phyloP scores from a whole-genome alignment of 208 protist genomes.

The Trypanosoma lewisi region DNA sequence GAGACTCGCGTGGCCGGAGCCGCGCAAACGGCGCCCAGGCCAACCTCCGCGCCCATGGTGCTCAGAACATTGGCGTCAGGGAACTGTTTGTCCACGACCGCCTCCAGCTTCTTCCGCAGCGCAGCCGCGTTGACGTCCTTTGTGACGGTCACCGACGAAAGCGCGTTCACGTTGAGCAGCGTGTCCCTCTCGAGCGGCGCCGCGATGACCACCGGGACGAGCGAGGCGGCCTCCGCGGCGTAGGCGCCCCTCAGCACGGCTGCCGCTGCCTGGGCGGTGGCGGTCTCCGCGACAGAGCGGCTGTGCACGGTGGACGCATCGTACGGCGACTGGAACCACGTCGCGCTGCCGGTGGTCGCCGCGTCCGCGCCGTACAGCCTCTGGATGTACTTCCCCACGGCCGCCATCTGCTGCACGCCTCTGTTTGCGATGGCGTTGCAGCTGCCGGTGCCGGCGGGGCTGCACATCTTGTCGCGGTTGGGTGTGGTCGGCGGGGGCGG shows the following conservation, averaged over 20 bases:
- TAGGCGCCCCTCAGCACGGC: slow-evolving; percentile 15
- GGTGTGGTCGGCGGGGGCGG: slow-evolving; percentile 9
- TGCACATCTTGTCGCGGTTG: slow-evolving; percentile 22
- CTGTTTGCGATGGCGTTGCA: slow-evolving; percentile 26
- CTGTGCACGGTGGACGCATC: slow-evolving; percentile 8
- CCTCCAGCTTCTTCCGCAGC: too few relatives aligned
- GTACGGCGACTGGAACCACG: slow-evolving; percentile 13
- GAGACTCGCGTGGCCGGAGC: background rate
- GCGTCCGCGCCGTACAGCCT: slow-evolving; percentile 13
- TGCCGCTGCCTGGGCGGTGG: slow-evolving; percentile 1
- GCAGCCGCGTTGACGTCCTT: slow-evolving; percentile 2
- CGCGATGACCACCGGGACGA: slow-evolving; percentile 3
- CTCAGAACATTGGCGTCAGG: slow-evolving; percentile 15
- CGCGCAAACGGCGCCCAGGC: slow-evolving; percentile 11
- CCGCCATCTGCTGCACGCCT: slow-evolving; percentile 23
- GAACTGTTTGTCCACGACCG: slow-evolving; percentile 19
- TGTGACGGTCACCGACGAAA: slow-evolving; percentile 7
- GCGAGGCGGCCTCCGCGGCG: background rate
- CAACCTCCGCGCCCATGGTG: slow-evolving; percentile 25
- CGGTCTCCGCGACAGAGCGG: slow-evolving; percentile 5
- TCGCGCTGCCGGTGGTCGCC: background rate
- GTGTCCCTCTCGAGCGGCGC: slow-evolving; percentile 3
- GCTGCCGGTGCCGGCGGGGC: slow-evolving; percentile 10
- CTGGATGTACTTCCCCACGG: slow-evolving; percentile 20
- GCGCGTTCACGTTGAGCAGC: slow-evolving; percentile 14